Percentiles rank a stretch among this genome's conserved stretches.
Conservation (phyloP, 2,329 filamentous ascomycete species). For the Trichoderma atrobrunneum region DNA sequence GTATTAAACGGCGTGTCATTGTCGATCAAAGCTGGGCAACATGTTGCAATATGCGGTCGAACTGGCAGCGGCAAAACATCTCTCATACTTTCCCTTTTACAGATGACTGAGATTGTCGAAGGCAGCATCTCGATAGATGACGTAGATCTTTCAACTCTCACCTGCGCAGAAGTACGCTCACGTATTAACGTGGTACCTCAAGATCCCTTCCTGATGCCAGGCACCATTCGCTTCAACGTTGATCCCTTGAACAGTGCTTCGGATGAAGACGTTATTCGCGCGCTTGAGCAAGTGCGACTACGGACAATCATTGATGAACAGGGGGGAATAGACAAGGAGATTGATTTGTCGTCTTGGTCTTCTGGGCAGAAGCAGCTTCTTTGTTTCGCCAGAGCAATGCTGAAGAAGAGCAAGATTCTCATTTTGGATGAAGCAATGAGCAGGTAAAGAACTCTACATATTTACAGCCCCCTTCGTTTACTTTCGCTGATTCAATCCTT, state of each 20-base stretch:
- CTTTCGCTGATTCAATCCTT: background rate
- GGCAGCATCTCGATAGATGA: slow-evolving; percentile 46
- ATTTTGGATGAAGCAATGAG: slow-evolving; percentile 40
- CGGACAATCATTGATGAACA: slow-evolving; percentile 37
- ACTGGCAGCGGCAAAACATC: slow-evolving; percentile 38
- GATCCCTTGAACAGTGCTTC: slow-evolving; percentile 40
- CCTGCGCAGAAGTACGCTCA: slow-evolving; percentile 25
- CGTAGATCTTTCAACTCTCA: slow-evolving; percentile 33
- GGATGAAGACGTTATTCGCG: slow-evolving; percentile 41
- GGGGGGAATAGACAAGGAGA: slow-evolving; percentile 37
- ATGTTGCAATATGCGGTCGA: slow-evolving; percentile 45
- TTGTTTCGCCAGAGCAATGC: slow-evolving; percentile 36
- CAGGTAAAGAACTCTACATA: slow-evolving; percentile 27
- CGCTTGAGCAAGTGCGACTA: slow-evolving; percentile 45
- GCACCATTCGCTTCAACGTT: slow-evolving; percentile 48
- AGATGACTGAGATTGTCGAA: slow-evolving; percentile 43
- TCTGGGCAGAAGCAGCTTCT: slow-evolving; percentile 47
- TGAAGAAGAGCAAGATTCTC: slow-evolving; percentile 35
- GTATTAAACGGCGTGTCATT: slow-evolving; percentile 32
- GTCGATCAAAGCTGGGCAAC: slow-evolving; percentile 32
- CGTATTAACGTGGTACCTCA: slow-evolving; percentile 47
- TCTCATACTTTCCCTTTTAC: slow-evolving; percentile 43
- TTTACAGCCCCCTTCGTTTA: background rate
- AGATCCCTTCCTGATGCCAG: slow-evolving; percentile 49
- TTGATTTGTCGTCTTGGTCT: slow-evolving; percentile 34